Conservation (phyloP, 2,329 filamentous ascomycete genomes). For the Aspergillus viridinutans region DNA sequence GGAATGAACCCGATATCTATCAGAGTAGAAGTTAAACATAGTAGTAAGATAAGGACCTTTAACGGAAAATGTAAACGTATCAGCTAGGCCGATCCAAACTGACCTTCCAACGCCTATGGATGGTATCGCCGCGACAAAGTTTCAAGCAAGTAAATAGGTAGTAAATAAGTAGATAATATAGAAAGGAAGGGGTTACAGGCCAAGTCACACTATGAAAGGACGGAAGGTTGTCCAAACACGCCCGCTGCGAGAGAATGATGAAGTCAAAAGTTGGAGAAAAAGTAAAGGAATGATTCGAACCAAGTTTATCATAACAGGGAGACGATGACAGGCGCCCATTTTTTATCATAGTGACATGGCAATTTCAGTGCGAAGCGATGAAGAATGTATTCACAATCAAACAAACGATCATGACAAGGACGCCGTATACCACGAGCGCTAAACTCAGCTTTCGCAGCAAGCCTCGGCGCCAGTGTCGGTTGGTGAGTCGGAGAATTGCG, state of each 20-base stretch:
- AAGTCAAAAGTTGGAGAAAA: not conserved
- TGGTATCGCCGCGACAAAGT: not conserved
- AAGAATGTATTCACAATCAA: slow-evolving; percentile 82
- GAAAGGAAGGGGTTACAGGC: not conserved
- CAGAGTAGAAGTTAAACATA: not conserved
- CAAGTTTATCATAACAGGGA: not conserved
- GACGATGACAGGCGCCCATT: not conserved
- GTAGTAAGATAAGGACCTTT: not conserved
- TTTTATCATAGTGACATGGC: not conserved
- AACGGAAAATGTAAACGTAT: not conserved
- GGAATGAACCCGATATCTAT: not conserved
- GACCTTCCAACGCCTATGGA: not conserved
- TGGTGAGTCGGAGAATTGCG: slow-evolving; percentile 58
- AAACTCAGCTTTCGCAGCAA: slow-evolving; percentile 69
- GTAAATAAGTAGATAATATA: not conserved
- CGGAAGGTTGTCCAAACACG: not conserved
- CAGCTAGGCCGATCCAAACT: not conserved
- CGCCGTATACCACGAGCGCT: slow-evolving; percentile 74
- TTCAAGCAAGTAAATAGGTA: not conserved
- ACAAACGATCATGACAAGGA: slow-evolving; percentile 85
- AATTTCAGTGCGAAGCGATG: slow-evolving; percentile 55
- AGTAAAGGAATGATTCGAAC: not conserved
- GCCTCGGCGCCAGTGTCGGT: slow-evolving; percentile 59
- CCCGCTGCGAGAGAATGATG: not conserved
- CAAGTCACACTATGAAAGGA: not conserved